Base-by-base conservation (phyloP, 2,329 filamentous ascomycete species). In the Fusarium hostae region DNA sequence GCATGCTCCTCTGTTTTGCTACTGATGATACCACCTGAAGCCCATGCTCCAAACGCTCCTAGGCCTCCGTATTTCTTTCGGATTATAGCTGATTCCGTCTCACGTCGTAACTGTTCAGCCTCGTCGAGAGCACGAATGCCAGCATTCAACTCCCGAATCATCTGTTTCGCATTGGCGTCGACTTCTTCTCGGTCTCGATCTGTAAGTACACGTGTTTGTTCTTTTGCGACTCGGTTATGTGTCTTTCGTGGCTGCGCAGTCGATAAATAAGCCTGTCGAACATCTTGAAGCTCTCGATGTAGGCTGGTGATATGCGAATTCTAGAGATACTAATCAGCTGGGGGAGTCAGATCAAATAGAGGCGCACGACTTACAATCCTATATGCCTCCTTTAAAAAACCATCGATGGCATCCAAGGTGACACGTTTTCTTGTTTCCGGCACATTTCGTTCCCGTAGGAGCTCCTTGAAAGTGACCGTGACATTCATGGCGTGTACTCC, bases 341-440 rank as follows among this genome's bases (percentile, higher is more conserved):
- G 43, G 57, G 43, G 26, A 39, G 57, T 35, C 28, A 30, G 24
- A 34, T 24, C 30, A 45, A 41, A 43, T 51, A 56, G 72, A 68
- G 72, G 75, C 37, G 72, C 16, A 75, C 70, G 55, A 81, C 87
- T 77, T 84, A 97, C 95, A 81, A 98, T 98, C 79, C 92, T 90
- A 82, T 97, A 96, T 58, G 96, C 96, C 82, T 98, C 95, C 79
- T 95, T 94, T 37, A 98, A 85, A 79, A 98, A 99, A 76, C 92
- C 92, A 79, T 98, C 93, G 55, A 96, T 87, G 74, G 82, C 86
- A 72, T 87, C 84, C 52, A 85, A 75, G 62, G 80, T 84, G 71
- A 85, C 85, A 70, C 77, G 75, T 56, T 75, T 77, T 56, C 47
- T 75, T 58, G 78, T 82, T 16, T 87, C 85, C 11, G 84, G 82